Base-by-base conservation (phyloP, 2,329 filamentous ascomycete genomes). In the Xylariales sp. region DNA sequence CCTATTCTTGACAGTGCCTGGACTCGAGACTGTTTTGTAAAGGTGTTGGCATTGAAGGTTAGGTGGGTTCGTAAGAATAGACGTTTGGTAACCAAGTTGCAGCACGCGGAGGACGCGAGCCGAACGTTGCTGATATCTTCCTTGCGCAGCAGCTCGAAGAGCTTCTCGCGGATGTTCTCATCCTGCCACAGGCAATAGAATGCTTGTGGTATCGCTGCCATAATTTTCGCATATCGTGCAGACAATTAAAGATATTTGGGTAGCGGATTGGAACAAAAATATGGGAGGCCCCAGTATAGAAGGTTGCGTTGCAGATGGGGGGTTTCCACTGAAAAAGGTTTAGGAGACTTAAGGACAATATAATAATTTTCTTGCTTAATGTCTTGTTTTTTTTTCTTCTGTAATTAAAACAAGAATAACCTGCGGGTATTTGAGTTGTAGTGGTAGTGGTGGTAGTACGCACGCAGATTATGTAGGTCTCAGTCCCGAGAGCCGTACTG, bases 1-100 rank as follows among this genome's bases (percentile, higher is more conserved):
- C 88, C 89, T 51, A 95, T 81, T 43, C 85, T 75, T 42, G 81
- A 76, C 40, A 95, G 71, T 17, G 88, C 87, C 43, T 84, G 78
- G 48, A 93, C 71, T 35, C 85, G 77, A 45, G 78, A 75, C 23
- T 82, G 78, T 51, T 81, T 83, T 36, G 85, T 89, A 57, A 95
- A 90, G 41, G 83, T 83, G 53, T 74, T 84, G 35, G 86, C 69
- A 20, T 78, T 77, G 64, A 90, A 89, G 50, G 78, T 85, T 55
- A 88, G 61, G 54, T 77, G 72, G 56, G 84, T 71, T 61, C 82
- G 74, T 48, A 77, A 65, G 66, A 90, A 90, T 52, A 88, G 72
- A 40, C 71, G 67, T 55, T 77, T 80, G 50, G 84, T 86, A 54
- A 83, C 72, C 48, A 85, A 70, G 48, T 82, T 78, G 58, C 80